These are phyloP conservation scores for Draba incana DNA, from an alignment of 345 rosid genomes.

Conservation along the genomic window DNA sequence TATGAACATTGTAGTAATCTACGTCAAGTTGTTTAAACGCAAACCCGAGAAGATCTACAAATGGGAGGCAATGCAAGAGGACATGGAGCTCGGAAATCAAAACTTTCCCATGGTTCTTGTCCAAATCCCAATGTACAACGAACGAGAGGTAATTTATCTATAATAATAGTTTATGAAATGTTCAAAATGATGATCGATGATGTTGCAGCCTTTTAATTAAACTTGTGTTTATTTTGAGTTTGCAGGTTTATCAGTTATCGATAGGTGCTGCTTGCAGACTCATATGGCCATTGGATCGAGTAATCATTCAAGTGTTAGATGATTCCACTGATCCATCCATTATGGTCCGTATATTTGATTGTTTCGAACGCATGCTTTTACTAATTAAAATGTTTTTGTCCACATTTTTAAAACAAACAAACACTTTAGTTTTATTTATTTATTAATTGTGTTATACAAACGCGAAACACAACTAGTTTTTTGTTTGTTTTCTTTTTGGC, in stretches of 20 bases:
- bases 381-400: background rate
- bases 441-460: background rate
- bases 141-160: constrained; percentile 34
- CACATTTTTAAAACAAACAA: background rate
- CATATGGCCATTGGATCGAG: constrained; percentile 58
- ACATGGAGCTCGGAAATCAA: constrained; percentile 54
- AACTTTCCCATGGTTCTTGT: constrained; percentile 42
- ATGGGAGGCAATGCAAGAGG: constrained; percentile 54
- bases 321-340: constrained; percentile 64
- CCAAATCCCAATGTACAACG: constrained; percentile 49
- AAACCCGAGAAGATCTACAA: constrained; percentile 51
- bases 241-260: constrained; percentile 62
- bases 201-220: constrained; percentile 3
- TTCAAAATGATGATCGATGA: background rate
- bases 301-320: constrained; percentile 66
- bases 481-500: background rate
- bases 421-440: background rate
- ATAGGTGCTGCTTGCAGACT: constrained; percentile 68
- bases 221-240: background rate
- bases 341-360: constrained; percentile 41
- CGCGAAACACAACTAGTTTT: background rate
- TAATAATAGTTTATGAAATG: background rate
- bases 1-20: constrained; percentile 57
- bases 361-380: background rate
- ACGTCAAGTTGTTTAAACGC: constrained; percentile 47